Evolutionary conservation across 1,139 yeast genomes (phyloP), one percentile per base, ranked within the genome.

Genomic region (Pichia sp.): DNA sequence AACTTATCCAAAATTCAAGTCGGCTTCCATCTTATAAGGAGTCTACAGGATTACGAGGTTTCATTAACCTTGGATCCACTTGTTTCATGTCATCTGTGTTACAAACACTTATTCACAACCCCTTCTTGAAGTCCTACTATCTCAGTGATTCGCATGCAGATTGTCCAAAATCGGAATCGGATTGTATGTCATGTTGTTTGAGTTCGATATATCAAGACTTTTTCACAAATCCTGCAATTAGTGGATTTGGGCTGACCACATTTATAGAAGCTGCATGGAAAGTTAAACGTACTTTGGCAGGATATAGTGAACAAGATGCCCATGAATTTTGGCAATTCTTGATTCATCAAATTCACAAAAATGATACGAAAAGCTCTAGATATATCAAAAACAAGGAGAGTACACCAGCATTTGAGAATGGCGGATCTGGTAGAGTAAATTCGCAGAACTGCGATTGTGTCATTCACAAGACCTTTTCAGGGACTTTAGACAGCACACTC

Each of bases 291-390:
- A 74, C 87, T 19, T 70, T 91, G 40, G 94, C 96, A 0, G 98
- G 98, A 1, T 87, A 87, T 47, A 83, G 91, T 33, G 96, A 91
- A 59, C 98, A 91, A 59, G 98, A 91, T 58, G 97, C 98, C 0
- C 98, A 91, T 59, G 98, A 91, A 58, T 91, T 88, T 58, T 79
- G 94, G 80, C 96, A 91, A 55, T 87, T 88, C 56, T 55, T 88
- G 22, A 66, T 88, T 31, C 84, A 88, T 56, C 94, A 86, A 58
- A 62, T 91, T 38, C 98, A 91, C 59, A 66, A 64, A 44, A 84
- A 46, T 30, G 59, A 56, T 39, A 50, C 55, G 7, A 45, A 38
- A 27, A 40, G 41, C n/a, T 8, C 38, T 1, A 46, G 40, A 20
- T 33, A 38, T 20, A 34, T 36, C 9, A 29, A 32, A 24, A 41